phyloP scores from a whole-genome alignment of 148 eudicot species.

The Vaccinium myrtillus region DNA sequence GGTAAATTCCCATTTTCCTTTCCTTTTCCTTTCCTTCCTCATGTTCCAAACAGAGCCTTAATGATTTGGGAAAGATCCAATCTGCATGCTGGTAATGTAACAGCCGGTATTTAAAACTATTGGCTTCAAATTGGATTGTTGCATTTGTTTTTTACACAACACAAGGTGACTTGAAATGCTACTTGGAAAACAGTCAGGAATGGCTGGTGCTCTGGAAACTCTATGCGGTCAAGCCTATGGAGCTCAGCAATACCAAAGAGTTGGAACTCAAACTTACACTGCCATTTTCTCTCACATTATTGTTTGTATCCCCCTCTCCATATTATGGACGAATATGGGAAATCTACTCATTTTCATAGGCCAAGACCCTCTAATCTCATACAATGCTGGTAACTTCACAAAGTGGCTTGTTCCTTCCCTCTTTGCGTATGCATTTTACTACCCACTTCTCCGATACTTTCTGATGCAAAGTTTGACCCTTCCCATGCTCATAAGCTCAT shows the following conservation, averaged over 20 bases:
- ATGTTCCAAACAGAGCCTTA: too few relatives aligned
- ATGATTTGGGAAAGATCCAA: too few relatives aligned
- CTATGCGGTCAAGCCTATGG: constrained; percentile 88
- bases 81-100: too few relatives aligned
- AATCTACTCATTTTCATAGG: constrained; percentile 54
- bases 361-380: constrained; percentile 72
- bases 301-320: constrained; percentile 62
- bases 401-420: constrained; percentile 62
- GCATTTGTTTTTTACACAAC: too few relatives aligned
- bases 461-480: constrained; percentile 65
- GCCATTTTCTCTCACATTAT: constrained; percentile 59
- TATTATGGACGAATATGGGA: constrained; percentile 63
- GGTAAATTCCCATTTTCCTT: too few relatives aligned
- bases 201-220: constrained; percentile 80
- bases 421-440: constrained; percentile 58
- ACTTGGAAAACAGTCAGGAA: constrained; percentile 51
- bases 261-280: constrained; percentile 77
- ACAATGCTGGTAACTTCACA: constrained; percentile 63
- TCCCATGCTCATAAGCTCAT: constrained; percentile 67
- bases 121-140: too few relatives aligned
- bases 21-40: too few relatives aligned
- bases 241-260: constrained; percentile 66
- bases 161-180: neutral
- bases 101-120: too few relatives aligned
- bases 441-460: constrained; percentile 68